Conservation (phyloP, 768 basidiomycete species). For the Gelatoporia subvermispora region DNA sequence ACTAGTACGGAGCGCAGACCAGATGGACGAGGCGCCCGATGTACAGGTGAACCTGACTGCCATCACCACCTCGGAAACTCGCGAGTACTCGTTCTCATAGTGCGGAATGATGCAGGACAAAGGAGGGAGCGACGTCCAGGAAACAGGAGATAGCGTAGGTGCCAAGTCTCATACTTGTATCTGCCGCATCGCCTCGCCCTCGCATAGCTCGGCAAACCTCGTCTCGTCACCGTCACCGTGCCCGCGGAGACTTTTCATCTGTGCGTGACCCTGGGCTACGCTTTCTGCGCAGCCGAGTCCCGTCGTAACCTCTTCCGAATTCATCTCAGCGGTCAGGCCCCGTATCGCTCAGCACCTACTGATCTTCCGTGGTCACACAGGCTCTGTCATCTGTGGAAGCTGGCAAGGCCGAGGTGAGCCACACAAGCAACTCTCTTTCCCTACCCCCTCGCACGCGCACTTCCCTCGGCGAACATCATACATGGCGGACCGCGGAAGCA, state of each 20-base stretch:
- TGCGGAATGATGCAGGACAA: constrained; percentile 5
- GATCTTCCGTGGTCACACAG: constrained; percentile 13
- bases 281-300: constrained; percentile 3
- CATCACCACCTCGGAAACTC: too few species aligned
- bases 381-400: constrained; percentile 14
- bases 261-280: too few species aligned
- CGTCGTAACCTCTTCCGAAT: neutral
- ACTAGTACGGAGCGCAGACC: too few species aligned
- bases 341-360: constrained; percentile 3
- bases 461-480: neutral
- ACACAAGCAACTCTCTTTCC: constrained; percentile 4
- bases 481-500: constrained; percentile 20
- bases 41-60: too few species aligned
- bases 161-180: neutral
- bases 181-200: neutral
- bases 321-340: neutral
- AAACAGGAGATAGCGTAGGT: constrained; percentile 12
- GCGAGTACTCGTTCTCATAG: too few species aligned
- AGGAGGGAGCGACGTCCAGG: constrained; percentile 6
- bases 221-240: constrained; percentile 1
- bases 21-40: too few species aligned
- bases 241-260: too few species aligned
- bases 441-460: neutral
- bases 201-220: neutral
- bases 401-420: constrained; percentile 25